These are phyloP conservation scores for Solanum tarijense DNA, from an alignment of 257 asterid species.

Conservation along the genomic window DNA sequence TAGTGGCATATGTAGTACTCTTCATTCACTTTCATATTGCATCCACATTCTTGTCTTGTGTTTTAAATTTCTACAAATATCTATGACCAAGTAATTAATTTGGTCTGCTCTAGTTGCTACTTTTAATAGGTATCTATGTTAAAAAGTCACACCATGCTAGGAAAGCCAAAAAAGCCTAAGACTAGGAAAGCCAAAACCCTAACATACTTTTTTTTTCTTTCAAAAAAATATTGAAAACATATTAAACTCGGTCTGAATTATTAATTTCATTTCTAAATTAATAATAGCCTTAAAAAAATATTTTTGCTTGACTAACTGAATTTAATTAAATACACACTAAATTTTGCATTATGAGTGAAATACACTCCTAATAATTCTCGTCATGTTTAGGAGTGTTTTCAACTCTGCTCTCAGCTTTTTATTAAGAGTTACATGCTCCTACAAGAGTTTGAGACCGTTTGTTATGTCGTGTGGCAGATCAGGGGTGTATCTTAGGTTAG, in stretches of 20 bases:
- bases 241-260: no score
- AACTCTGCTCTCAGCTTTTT: neutral
- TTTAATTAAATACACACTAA: neutral
- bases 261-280: no score
- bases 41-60: conserved; percentile 10
- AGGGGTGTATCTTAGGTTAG: no score
- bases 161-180: neutral
- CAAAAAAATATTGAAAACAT: neutral
- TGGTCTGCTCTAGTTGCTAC: neutral
- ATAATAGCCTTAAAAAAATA: no score
- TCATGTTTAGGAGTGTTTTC: neutral
- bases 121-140: neutral
- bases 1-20: conserved; percentile 23
- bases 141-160: neutral
- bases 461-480: neutral
- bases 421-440: neutral
- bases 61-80: conserved; percentile 16
- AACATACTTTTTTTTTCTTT: neutral
- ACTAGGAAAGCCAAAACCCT: neutral
- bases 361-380: neutral
- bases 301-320: neutral
- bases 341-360: neutral
- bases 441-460: neutral
- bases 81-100: conserved; percentile 2
- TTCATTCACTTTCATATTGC: conserved; percentile 18